Percentiles rank a stretch among this genome's conserved stretches.
Conservation (phyloP, 352 stramenopile genomes). For the Phytophthora constricta region DNA sequence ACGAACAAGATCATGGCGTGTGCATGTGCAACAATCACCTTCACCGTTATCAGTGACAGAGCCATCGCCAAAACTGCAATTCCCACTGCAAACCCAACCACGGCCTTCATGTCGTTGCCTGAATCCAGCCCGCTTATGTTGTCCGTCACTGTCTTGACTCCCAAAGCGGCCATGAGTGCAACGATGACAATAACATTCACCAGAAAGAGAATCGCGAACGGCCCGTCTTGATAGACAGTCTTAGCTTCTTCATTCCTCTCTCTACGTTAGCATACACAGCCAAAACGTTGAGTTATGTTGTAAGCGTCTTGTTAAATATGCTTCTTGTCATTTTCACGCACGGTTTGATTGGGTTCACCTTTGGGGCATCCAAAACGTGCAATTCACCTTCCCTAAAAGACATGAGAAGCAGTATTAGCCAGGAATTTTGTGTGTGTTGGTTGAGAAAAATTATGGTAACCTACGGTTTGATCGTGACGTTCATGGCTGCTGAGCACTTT, state of each 20-base stretch:
- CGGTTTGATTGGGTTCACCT: no score
- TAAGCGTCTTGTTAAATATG: no score
- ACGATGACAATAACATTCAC: constrained; percentile 62
- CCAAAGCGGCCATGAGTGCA: constrained; percentile 35
- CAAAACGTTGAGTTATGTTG: neutral
- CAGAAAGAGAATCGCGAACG: constrained; percentile 75
- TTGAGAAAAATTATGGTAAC: no score
- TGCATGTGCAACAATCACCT: constrained; percentile 66
- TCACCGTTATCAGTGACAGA: constrained; percentile 59
- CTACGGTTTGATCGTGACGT: no score
- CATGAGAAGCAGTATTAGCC: no score
- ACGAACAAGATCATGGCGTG: constrained; percentile 75
- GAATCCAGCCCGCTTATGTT: constrained; percentile 30
- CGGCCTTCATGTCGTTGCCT: constrained; percentile 43
- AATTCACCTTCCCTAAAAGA: no score
- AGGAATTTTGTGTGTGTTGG: no score
- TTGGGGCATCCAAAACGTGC: no score
- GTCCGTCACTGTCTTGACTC: neutral
- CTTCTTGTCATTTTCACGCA: no score
- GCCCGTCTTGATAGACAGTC: constrained; percentile 61
- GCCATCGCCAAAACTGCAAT: constrained; percentile 50
- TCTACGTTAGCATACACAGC: neutral
- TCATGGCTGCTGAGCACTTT: no score
- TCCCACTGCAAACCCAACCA: constrained; percentile 46
- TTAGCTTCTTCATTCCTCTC: neutral